Percentiles rank a stretch among this genome's conserved stretches.
Evolutionary conservation across 140 eudicot species (phyloP).

Genomic region (Ambrosia hybrid): DNA sequence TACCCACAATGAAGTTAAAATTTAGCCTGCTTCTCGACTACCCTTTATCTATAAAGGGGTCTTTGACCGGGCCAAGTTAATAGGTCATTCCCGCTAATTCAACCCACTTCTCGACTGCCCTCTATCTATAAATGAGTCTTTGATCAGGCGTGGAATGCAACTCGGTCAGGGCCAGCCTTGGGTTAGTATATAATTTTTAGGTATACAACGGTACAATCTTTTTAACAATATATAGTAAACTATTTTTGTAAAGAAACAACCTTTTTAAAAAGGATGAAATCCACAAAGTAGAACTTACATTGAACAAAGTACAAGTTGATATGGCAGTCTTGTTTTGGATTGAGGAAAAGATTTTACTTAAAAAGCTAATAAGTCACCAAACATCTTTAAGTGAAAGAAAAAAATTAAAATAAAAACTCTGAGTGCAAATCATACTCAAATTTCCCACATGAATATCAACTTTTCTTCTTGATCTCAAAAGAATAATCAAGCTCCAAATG

Average conservation of each 20-base stretch:
- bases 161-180: no score
- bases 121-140: no score
- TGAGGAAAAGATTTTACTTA: slow-evolving; percentile 16
- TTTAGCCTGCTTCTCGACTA: no score
- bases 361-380: slow-evolving; percentile 19
- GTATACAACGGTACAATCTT: background rate
- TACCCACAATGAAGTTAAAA: no score
- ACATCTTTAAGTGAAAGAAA: slow-evolving; percentile 22
- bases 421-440: slow-evolving; percentile 6
- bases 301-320: slow-evolving; percentile 20
- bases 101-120: no score
- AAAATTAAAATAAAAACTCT: background rate
- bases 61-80: no score
- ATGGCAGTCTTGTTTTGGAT: background rate
- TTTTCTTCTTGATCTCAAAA: slow-evolving; percentile 69
- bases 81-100: no score
- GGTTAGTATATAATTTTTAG: no score
- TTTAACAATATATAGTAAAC: background rate
- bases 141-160: no score
- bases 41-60: no score
- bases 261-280: slow-evolving; percentile 5
- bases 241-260: background rate
- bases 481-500: slow-evolving; percentile 82
- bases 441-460: slow-evolving; percentile 25
- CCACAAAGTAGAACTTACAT: slow-evolving; percentile 26